Conservation (phyloP, 352 stramenopile species). For the Pythium guiyangense region DNA sequence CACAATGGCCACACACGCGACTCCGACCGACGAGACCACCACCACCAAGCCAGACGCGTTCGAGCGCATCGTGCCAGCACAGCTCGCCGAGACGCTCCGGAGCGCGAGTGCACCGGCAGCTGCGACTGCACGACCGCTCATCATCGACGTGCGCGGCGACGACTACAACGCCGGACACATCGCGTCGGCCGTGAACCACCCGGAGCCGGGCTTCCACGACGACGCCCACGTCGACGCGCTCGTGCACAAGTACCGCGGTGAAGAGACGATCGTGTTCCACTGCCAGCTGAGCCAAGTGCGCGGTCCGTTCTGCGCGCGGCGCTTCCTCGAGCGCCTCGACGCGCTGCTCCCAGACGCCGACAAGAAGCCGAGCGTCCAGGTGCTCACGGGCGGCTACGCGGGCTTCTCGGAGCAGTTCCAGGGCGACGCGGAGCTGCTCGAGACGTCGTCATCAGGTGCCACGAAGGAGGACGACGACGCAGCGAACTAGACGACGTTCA, state of each 20-base stretch:
- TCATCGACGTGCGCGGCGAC: slow-evolving; percentile 69
- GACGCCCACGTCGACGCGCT: slow-evolving; percentile 71
- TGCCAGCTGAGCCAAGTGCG: slow-evolving; percentile 86
- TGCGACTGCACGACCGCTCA: slow-evolving; percentile 28
- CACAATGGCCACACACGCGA: slow-evolving; percentile 7
- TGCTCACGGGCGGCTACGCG: slow-evolving; percentile 70
- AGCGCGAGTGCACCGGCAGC: slow-evolving; percentile 35
- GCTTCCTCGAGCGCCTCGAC: too few relatives aligned
- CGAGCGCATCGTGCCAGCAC: slow-evolving; percentile 42
- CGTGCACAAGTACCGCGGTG: slow-evolving; percentile 52
- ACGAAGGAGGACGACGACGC: background rate
- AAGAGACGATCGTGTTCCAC: slow-evolving; percentile 74
- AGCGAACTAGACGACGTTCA: background rate
- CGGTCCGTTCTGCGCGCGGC: slow-evolving; percentile 72
- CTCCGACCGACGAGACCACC: background rate
- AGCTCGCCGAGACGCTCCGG: slow-evolving; percentile 47
- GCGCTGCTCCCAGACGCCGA: slow-evolving; percentile 20
- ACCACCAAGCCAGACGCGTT: slow-evolving; percentile 10
- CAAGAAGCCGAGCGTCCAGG: slow-evolving; percentile 48
- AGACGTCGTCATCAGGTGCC: background rate
- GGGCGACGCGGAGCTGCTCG: slow-evolving; percentile 63
- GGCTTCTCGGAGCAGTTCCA: slow-evolving; percentile 49
- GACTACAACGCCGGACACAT: slow-evolving; percentile 71
- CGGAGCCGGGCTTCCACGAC: slow-evolving; percentile 71
- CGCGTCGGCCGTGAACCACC: slow-evolving; percentile 62